Evolutionary conservation across 1,284 basidiomycete species (phyloP), one percentile per base, ranked within the genome.

Genomic region (Fistulinella staudtii): DNA sequence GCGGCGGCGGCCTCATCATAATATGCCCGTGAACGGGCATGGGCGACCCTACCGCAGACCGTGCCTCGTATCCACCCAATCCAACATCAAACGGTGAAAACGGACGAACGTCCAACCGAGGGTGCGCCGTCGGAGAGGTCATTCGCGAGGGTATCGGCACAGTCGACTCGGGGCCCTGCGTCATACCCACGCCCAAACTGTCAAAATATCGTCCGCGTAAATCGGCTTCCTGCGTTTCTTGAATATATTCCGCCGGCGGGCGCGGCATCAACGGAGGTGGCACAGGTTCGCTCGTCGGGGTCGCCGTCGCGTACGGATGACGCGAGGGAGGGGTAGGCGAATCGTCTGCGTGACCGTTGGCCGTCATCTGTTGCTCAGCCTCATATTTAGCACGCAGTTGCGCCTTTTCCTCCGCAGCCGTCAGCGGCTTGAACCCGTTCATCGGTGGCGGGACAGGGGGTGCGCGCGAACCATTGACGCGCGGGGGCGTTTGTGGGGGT

Each of bases 331-430:
- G 52, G 9, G 37, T 30, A 2, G 30, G 30, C n/a, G 54, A n/a
- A n/a, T n/a, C 50, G 10, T 47, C 31, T 9, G 24, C 33, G 11
- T 57, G 9, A 6, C 41, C 58, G 14, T 51, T 55, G 2, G 3
- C 11, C 45, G 53, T 7, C 53, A 15, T 27, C 0, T 58, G 52
- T 67, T 72, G 76, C 51, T 81, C 77, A 0, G 74, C 73, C 24
- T 78, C 84, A 51, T 77, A 85, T 58, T 73, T 76, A 2, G 81
- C 81, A 34, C 68, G 71, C 17, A 89, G 61, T 43, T 77, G 63
- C 14, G 84, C 84, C 64, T 89, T 89, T 64, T 90, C 87, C 55
- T 89, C 85, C 1, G 76, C 79, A 5, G 87, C 87, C 4, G 79
- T 82, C 49, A 89, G 58, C 1, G 79, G 66, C 24, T 58, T 41